Conservation (phyloP, 2,329 filamentous ascomycete genomes). For the Cladobotryum mycophilum region DNA sequence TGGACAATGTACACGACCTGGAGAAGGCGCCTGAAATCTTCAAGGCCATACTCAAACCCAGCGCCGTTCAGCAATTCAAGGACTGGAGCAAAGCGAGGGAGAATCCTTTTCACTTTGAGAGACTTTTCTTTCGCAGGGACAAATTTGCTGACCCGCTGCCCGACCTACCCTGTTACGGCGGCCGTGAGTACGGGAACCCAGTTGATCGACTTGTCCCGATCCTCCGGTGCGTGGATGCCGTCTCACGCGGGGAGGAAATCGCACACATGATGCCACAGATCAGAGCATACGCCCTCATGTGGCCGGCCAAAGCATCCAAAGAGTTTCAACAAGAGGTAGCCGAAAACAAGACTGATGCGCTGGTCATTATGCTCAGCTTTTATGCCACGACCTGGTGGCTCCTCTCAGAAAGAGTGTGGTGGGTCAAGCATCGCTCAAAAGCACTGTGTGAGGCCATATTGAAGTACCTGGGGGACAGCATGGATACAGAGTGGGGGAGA, state of each 20-base stretch:
- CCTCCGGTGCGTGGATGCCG: slow-evolving; percentile 3
- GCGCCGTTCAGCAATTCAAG: neutral
- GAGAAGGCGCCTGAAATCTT: slow-evolving; percentile 1
- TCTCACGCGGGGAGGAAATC: neutral
- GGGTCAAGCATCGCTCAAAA: slow-evolving; percentile 1
- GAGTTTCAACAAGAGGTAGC: slow-evolving; percentile 5
- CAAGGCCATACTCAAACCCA: neutral
- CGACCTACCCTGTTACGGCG: too few relatives aligned
- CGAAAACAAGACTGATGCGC: neutral
- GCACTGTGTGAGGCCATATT: slow-evolving; percentile 8
- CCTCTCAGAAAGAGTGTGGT: slow-evolving; percentile 4
- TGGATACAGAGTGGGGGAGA: neutral
- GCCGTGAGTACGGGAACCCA: neutral
- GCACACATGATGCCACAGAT: slow-evolving; percentile 4
- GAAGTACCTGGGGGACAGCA: neutral
- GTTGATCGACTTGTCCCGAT: slow-evolving; percentile 7
- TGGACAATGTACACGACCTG: slow-evolving; percentile 3
- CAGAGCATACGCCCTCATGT: slow-evolving; percentile 4
- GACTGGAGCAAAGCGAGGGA: neutral
- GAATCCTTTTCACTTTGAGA: neutral
- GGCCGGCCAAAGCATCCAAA: slow-evolving; percentile 9
- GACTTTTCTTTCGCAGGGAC: too few relatives aligned
- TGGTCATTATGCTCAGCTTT: slow-evolving; percentile 7
- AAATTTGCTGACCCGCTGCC: too few relatives aligned
- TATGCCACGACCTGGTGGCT: slow-evolving; percentile 10